Evolutionary conservation across 2,329 filamentous ascomycete genomes (phyloP).

Genomic region (Akanthomyces lecanii): DNA sequence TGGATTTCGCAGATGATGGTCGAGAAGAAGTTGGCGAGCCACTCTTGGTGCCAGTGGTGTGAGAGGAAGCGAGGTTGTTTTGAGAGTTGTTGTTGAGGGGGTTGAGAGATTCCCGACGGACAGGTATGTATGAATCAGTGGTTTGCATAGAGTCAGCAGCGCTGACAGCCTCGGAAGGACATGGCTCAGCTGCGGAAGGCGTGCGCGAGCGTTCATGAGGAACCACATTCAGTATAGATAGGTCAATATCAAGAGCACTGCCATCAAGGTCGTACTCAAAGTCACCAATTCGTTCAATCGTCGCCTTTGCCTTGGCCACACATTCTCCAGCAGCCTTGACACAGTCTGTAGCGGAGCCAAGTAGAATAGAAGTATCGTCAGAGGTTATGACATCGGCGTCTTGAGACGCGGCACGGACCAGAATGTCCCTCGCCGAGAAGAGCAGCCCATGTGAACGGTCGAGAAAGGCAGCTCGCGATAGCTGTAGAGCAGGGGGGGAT

Average conservation of each 20-base stretch:
- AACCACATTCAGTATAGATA: slow-evolving; percentile 46
- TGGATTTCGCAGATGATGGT: slow-evolving; percentile 35
- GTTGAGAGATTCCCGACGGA: slow-evolving; percentile 36
- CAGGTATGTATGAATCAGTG: slow-evolving; percentile 33
- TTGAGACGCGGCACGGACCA: slow-evolving; percentile 63
- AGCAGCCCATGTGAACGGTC: slow-evolving; percentile 76
- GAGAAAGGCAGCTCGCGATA: slow-evolving; percentile 72
- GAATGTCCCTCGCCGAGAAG: slow-evolving; percentile 73
- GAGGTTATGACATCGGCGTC: slow-evolving; percentile 77
- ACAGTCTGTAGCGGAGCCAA: slow-evolving; percentile 77
- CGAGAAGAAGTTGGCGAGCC: slow-evolving; percentile 37
- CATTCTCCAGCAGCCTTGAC: slow-evolving; percentile 90
- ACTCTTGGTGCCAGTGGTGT: slow-evolving; percentile 34
- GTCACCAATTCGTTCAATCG: slow-evolving; percentile 85
- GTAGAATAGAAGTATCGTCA: slow-evolving; percentile 69
- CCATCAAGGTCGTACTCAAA: slow-evolving; percentile 78
- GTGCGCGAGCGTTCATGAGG: slow-evolving; percentile 31
- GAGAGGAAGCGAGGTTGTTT: slow-evolving; percentile 58
- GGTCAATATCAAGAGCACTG: slow-evolving; percentile 51
- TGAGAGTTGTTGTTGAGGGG: slow-evolving; percentile 61
- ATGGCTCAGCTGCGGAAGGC: slow-evolving; percentile 28
- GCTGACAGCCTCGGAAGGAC: slow-evolving; percentile 34
- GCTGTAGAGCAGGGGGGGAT: slow-evolving; percentile 61
- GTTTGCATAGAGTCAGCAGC: slow-evolving; percentile 37
- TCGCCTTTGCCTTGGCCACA: slow-evolving; percentile 76